Evolutionary conservation across 2,329 filamentous ascomycete genomes (phyloP).

Genomic region (Calonectria honghensis): DNA sequence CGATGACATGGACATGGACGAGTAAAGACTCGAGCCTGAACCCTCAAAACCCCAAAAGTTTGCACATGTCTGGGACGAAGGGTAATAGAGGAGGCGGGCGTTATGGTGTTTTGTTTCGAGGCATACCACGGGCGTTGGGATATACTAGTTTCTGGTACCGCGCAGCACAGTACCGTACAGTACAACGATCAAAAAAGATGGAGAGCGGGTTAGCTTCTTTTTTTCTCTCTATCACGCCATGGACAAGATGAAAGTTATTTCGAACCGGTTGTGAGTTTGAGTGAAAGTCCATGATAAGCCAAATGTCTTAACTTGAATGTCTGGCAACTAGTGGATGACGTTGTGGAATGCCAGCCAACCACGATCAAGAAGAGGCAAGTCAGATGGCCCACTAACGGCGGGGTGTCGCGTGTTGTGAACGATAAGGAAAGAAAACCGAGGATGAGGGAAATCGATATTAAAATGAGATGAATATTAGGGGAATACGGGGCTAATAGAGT

Average conservation of each 20-base stretch:
- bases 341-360: not conserved
- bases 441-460: constrained; percentile 1
- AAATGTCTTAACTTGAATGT: constrained; percentile 13
- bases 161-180: constrained; percentile 34
- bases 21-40: constrained; percentile 17
- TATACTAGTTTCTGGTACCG: constrained; percentile 40
- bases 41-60: constrained; percentile 25
- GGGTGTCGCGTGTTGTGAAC: constrained; percentile 20
- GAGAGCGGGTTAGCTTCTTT: constrained; percentile 30
- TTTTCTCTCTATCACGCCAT: not conserved
- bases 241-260: constrained; percentile 11
- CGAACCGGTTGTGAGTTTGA: constrained; percentile 27
- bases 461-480: not conserved
- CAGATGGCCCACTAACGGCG: constrained; percentile 32
- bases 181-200: constrained; percentile 34
- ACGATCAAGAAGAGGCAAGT: constrained; percentile 25
- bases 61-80: constrained; percentile 39
- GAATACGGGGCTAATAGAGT: constrained; percentile 5
- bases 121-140: constrained; percentile 44
- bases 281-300: constrained; percentile 7
- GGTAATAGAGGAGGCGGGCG: constrained; percentile 36
- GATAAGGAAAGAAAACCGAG: not conserved
- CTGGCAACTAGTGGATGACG: constrained; percentile 16
- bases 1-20: constrained; percentile 59
- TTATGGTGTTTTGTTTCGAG: constrained; percentile 44